A percentile compares a stretch with the other conserved stretches of the same genome.
Conservation (phyloP, 257 asterid species). For the Penstemon newberryi region DNA sequence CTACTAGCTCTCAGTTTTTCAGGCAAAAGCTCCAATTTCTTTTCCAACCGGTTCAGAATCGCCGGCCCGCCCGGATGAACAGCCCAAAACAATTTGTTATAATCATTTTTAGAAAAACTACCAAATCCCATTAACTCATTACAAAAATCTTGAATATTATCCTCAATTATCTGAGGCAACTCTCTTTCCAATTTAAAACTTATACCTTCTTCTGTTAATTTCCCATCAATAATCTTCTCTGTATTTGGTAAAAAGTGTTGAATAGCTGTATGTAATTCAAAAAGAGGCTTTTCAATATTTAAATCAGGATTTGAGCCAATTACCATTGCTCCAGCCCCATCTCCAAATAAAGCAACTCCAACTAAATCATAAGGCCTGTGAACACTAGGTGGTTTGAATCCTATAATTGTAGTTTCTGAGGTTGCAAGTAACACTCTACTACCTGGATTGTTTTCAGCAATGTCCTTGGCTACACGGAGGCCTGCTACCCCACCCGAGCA, state of each 20-base stretch:
- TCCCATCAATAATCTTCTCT: conserved; percentile 85
- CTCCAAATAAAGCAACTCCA: conserved; percentile 92
- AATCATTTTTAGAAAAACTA: conserved; percentile 43
- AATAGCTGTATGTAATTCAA: conserved; percentile 68
- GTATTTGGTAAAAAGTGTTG: conserved; percentile 84
- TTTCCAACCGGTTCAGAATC: conserved; percentile 74
- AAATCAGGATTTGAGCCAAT: conserved; percentile 51
- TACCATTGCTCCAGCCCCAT: conserved; percentile 88
- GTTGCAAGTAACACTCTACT: conserved; percentile 80
- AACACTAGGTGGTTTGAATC: conserved; percentile 78
- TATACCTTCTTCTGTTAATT: conserved; percentile 87
- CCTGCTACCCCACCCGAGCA: conserved; percentile 99
- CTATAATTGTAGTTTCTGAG: conserved; percentile 87
- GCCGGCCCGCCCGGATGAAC: conserved; percentile 99
- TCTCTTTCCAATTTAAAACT: conserved; percentile 77
- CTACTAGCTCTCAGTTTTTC: conserved; percentile 74
- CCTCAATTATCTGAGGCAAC: conserved; percentile 81
- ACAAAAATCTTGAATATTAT: conserved; percentile 67
- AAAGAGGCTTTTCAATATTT: conserved; percentile 51
- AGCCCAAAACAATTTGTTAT: conserved; percentile 84
- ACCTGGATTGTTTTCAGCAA: conserved; percentile 92
- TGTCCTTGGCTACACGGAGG: conserved; percentile 89
- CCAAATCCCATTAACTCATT: conserved; percentile 47
- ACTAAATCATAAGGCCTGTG: conserved; percentile 81
- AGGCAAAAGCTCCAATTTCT: conserved; percentile 62